phyloP scores from a whole-genome alignment of 2,329 filamentous ascomycete species.

The Monilinia fructigena region DNA sequence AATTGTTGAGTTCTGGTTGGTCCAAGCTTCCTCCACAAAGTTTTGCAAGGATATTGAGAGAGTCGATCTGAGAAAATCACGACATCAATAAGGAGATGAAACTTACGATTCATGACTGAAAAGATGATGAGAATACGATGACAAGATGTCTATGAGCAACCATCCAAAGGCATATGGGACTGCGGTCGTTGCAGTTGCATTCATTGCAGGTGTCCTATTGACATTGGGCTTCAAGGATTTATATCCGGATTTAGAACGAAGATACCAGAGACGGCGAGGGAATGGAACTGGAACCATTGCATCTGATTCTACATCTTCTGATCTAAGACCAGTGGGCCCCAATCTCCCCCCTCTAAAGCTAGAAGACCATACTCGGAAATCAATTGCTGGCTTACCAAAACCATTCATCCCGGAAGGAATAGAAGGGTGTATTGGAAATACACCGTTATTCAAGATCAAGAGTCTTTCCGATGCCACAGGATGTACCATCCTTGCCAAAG shows the following conservation, averaged over 20 bases:
- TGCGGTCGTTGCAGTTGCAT: constrained; percentile 68
- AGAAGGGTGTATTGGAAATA: constrained; percentile 90
- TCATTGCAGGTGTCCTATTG: constrained; percentile 72
- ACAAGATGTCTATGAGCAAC: constrained; percentile 57
- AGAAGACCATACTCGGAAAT: constrained; percentile 53
- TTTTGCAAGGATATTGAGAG: constrained; percentile 19
- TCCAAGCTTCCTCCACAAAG: constrained; percentile 41
- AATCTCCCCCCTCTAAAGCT: constrained; percentile 49
- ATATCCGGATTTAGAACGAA: constrained; percentile 69
- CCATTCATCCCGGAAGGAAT: constrained; percentile 69
- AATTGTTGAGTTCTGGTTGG: constrained; percentile 34
- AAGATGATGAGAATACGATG: constrained; percentile 26
- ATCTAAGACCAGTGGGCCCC: constrained; percentile 36
- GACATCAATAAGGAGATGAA: constrained; percentile 8
- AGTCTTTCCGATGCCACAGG: constrained; percentile 84
- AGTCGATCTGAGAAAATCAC: constrained; percentile 14
- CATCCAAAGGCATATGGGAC: constrained; percentile 62
- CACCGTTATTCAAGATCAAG: constrained; percentile 81
- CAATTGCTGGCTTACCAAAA: constrained; percentile 28
- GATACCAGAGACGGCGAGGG: constrained; percentile 53
- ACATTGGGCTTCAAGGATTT: constrained; percentile 78
- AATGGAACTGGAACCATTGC: constrained; percentile 19
- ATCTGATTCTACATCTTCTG: constrained; percentile 26
- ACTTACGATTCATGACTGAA: constrained; percentile 8
- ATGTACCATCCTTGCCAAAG: constrained; percentile 87